Evolutionary conservation across 208 protist genomes (phyloP).

Genomic region (Strigomonas culicis): DNA sequence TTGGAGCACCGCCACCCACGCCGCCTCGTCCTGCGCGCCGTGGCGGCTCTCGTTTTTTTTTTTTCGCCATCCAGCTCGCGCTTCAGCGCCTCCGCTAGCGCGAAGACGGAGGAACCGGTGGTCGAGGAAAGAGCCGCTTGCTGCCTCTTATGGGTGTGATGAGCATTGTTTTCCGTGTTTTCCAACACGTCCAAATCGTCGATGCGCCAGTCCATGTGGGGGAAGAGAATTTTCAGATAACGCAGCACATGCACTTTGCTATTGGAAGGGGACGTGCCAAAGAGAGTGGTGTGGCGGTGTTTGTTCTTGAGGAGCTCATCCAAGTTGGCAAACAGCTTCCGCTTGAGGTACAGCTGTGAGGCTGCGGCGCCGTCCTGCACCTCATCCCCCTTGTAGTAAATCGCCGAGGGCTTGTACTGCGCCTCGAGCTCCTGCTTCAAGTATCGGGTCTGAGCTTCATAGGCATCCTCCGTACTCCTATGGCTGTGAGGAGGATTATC

Average conservation of each 20-base stretch:
- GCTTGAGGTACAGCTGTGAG: constrained; percentile 21
- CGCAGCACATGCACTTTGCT: constrained; percentile 20
- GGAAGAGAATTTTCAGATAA: constrained; percentile 54
- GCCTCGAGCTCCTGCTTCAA: too few species aligned
- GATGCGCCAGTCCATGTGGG: background rate
- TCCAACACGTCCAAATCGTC: background rate
- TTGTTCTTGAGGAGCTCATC: constrained; percentile 64
- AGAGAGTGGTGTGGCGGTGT: too few species aligned
- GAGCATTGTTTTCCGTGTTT: background rate
- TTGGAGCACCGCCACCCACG: constrained; percentile 61
- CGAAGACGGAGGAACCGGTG: too few species aligned
- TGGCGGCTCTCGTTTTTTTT: constrained; percentile 41
- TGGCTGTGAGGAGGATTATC: too few species aligned
- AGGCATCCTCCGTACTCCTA: too few species aligned
- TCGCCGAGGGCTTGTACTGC: background rate
- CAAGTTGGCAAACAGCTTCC: constrained; percentile 41
- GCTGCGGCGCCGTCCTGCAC: constrained; percentile 40
- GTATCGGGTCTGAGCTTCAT: too few species aligned
- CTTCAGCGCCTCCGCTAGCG: too few species aligned
- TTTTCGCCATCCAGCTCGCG: too few species aligned
- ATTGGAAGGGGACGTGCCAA: too few species aligned
- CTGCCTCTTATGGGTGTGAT: constrained; percentile 17
- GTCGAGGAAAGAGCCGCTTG: too few species aligned
- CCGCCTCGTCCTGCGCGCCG: constrained; percentile 27
- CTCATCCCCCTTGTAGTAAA: constrained; percentile 54